Base-by-base conservation (phyloP, 257 asterid species). In the Capsicum pubescens region DNA sequence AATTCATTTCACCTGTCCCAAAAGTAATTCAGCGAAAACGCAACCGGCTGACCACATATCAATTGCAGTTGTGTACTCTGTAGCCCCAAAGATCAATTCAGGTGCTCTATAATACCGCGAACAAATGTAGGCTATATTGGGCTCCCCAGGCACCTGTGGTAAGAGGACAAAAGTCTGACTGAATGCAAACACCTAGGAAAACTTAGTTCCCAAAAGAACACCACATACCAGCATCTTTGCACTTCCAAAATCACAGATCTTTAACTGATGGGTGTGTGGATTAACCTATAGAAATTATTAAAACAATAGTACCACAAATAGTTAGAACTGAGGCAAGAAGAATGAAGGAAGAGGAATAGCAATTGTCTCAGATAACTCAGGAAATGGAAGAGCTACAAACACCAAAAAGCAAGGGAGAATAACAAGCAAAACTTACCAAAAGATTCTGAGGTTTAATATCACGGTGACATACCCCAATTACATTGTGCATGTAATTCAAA, bases 21-120 rank as follows among this genome's bases (percentile, higher is more conserved):
- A 97, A 86, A 94, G 92, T 72, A 94, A 88, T 90, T 94, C 98
- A 82, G 92, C 97, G 68, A 94, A 91, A 86, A 93, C 97, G 72
- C 98, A 94, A 35, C 98, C 98, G 86, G 90, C 94, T 83, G 97
- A 93, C 98, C 98, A 94, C 82, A 93, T 89, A 88, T 94, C 97
- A 68, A 94, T 93, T 69, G 90, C 91, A 36, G 94, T 90, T 76
- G 95, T 92, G 90, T 92, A 94, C 81, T 94, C 97, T 7, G 98
- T 93, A 26, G 98, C 97, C 72, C 98, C 98, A 89, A 94, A 94
- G 76, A 94, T 93, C 80, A 94, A 93, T 81, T 94, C 97, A 57
- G 98, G 98, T 46, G 97, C 95, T 83, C 97, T 88, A 79, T 94
- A 94, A 87, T 91, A 94, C 89, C 98, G 87, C 83, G 97, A 94